These are phyloP conservation scores for Solanum medicagineum DNA, from an alignment of 257 asterid species.

Conservation along the genomic window DNA sequence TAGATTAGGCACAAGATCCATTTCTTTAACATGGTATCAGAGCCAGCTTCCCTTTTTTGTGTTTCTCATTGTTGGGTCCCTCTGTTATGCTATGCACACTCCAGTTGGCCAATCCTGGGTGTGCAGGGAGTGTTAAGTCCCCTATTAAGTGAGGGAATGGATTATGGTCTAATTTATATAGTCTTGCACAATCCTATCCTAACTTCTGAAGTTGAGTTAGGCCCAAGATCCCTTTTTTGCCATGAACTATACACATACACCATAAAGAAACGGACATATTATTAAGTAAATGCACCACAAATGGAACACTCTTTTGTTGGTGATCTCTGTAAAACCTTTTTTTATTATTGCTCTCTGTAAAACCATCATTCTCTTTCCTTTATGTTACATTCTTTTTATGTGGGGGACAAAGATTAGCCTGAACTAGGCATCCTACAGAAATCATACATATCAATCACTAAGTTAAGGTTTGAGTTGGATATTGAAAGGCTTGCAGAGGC, in stretches of 20 bases:
- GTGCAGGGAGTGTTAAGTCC: background rate
- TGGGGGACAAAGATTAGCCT: background rate
- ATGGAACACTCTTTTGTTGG: background rate
- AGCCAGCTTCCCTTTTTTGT: background rate
- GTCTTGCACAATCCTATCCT: background rate
- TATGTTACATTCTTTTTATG: background rate
- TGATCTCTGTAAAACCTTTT: background rate
- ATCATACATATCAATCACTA: background rate
- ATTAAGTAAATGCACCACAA: background rate
- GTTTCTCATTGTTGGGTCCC: background rate
- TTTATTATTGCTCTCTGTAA: background rate
- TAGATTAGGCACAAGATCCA: background rate
- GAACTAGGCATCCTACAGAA: background rate
- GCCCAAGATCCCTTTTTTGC: background rate
- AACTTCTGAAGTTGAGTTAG: background rate
- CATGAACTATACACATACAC: background rate
- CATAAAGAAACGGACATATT: background rate
- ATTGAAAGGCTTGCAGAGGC: background rate
- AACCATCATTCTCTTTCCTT: background rate
- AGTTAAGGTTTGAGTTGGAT: background rate
- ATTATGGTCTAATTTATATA: background rate
- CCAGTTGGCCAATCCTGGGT: background rate
- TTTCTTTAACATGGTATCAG: background rate
- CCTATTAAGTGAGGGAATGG: background rate
- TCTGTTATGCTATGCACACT: background rate